A percentile compares a stretch with the other conserved stretches of the same genome.
phyloP scores from a whole-genome alignment of 352 stramenopile species.

The Phytophthora citricola region DNA sequence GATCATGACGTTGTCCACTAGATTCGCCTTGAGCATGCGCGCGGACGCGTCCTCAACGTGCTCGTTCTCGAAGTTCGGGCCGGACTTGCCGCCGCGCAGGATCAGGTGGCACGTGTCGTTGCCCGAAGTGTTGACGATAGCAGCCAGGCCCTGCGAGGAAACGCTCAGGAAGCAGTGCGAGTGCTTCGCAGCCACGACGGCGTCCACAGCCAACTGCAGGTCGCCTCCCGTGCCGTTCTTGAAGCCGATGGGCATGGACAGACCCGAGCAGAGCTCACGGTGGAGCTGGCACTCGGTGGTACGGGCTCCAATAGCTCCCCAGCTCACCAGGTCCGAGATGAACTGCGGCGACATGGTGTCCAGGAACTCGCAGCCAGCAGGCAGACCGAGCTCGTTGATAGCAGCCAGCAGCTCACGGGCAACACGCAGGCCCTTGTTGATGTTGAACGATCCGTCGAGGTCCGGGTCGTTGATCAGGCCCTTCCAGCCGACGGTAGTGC shows the following conservation, averaged over 20 bases:
- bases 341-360: conserved; percentile 93
- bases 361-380: conserved; percentile 88
- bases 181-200: conserved; percentile 81
- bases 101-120: conserved; percentile 92
- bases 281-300: conserved; percentile 92
- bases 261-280: conserved; percentile 88
- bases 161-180: conserved; percentile 91
- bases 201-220: conserved; percentile 88
- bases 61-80: conserved; percentile 86
- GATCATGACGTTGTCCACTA: conserved; percentile 89
- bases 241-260: conserved; percentile 93
- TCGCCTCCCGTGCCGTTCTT: conserved; percentile 92
- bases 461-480: conserved; percentile 92
- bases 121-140: conserved; percentile 88
- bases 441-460: conserved; percentile 91
- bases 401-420: conserved; percentile 83
- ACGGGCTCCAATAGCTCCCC: conserved; percentile 90
- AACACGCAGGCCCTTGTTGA: conserved; percentile 90
- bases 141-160: conserved; percentile 84
- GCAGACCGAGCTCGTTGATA: conserved; percentile 89
- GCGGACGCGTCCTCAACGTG: conserved; percentile 82
- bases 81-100: conserved; percentile 84
- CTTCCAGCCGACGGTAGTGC: conserved; percentile 92
- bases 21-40: conserved; percentile 86
- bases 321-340: conserved; percentile 90